Evolutionary conservation across 2,329 filamentous ascomycete species (phyloP).

Genomic region (Cladobotryum mycophilum): DNA sequence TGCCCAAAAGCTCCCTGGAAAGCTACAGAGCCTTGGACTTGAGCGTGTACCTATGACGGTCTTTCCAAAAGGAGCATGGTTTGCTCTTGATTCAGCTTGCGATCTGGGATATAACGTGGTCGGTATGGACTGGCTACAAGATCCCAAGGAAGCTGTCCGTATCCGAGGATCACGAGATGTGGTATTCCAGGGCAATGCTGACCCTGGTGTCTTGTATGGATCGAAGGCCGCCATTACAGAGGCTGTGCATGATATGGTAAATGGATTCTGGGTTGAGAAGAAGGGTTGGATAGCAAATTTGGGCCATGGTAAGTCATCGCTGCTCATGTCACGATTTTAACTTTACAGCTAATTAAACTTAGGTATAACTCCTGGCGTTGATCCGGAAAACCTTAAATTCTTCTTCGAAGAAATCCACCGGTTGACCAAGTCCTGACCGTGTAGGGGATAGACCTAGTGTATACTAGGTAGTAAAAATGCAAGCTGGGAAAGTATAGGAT

Average conservation of each 20-base stretch:
- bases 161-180: slow-evolving; percentile 68
- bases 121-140: slow-evolving; percentile 90
- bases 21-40: slow-evolving; percentile 65
- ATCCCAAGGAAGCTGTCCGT: slow-evolving; percentile 75
- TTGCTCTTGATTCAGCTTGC: slow-evolving; percentile 82
- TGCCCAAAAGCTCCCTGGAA: slow-evolving; percentile 68
- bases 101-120: slow-evolving; percentile 88
- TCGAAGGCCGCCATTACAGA: slow-evolving; percentile 72
- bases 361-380: slow-evolving; percentile 92
- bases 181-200: slow-evolving; percentile 89
- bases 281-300: slow-evolving; percentile 96
- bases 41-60: slow-evolving; percentile 92
- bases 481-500: background rate
- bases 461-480: background rate
- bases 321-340: background rate
- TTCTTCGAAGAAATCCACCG: slow-evolving; percentile 91
- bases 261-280: slow-evolving; percentile 73
- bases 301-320: slow-evolving; percentile 67
- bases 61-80: slow-evolving; percentile 97
- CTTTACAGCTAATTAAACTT: slow-evolving; percentile 12
- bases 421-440: slow-evolving; percentile 40
- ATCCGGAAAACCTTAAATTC: slow-evolving; percentile 87
- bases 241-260: slow-evolving; percentile 78
- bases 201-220: slow-evolving; percentile 89
- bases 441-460: background rate